These are phyloP conservation scores for Rhodotorula kratochvilovae DNA, from an alignment of 768 basidiomycete genomes.

Conservation along the genomic window DNA sequence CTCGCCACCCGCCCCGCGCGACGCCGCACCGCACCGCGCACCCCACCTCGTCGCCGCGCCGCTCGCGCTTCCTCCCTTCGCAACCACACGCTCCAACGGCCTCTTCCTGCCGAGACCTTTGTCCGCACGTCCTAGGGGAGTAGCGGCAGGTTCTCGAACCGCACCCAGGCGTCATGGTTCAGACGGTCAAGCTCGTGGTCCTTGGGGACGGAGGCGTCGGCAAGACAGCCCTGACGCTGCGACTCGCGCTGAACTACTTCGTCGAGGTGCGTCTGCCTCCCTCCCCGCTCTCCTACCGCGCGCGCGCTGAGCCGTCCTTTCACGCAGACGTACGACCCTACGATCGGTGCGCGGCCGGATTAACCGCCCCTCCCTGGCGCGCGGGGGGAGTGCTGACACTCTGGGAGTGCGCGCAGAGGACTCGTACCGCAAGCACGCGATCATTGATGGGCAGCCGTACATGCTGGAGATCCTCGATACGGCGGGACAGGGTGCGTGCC, in stretches of 20 bases:
- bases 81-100: no score
- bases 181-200: conserved; percentile 46
- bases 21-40: rapidly evolving
- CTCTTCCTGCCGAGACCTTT: no score
- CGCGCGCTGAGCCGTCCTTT: no score
- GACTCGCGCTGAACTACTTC: conserved; percentile 42
- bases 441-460: conserved; percentile 98
- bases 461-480: conserved; percentile 94
- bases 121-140: no score
- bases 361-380: background rate
- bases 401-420: conserved; percentile 29
- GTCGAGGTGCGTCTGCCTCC: no score
- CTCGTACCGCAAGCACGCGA: conserved; percentile 61
- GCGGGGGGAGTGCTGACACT: background rate
- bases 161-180: no score
- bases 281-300: no score
- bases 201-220: conserved; percentile 52
- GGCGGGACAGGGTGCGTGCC: conserved; percentile 66
- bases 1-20: background rate
- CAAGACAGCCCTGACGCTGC: conserved; percentile 52
- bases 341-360: conserved; percentile 29
- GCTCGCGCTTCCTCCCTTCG: no score
- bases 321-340: conserved; percentile 45
- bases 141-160: no score
- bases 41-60: no score